phyloP scores from a whole-genome alignment of 2,329 filamentous ascomycete species.

The Lanzia echinophila region DNA sequence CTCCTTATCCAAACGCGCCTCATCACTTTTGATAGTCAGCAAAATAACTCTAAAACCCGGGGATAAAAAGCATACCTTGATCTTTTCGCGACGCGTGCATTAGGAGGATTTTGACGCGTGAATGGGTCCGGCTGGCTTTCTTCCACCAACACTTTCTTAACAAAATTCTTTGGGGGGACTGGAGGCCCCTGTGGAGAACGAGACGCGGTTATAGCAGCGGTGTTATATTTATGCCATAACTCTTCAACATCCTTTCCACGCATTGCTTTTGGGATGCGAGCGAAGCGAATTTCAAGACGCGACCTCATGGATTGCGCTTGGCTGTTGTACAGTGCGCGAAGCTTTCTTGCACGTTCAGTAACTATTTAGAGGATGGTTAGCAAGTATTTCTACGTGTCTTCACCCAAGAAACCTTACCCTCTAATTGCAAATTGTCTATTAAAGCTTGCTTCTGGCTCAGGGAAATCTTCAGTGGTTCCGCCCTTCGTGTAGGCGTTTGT shows the following conservation, averaged over 20 bases:
- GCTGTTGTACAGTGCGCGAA: constrained; percentile 81
- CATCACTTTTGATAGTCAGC: constrained; percentile 42
- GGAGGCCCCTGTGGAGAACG: constrained; percentile 12
- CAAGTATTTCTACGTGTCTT: constrained; percentile 8
- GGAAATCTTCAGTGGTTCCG: constrained; percentile 50
- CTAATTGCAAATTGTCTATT: constrained; percentile 82
- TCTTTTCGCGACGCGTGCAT: constrained; percentile 38
- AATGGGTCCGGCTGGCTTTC: constrained; percentile 15
- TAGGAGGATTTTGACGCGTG: constrained; percentile 22
- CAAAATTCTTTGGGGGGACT: constrained; percentile 15
- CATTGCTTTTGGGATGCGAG: constrained; percentile 76
- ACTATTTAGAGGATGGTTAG: constrained; percentile 45
- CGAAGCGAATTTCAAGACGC: constrained; percentile 86
- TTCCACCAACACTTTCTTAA: constrained; percentile 23
- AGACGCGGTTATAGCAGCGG: constrained; percentile 5
- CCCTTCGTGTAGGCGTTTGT: constrained; percentile 58
- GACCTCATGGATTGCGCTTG: constrained; percentile 80
- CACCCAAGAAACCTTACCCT: constrained; percentile 53
- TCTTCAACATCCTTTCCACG: constrained; percentile 79
- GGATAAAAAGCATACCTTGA: constrained; percentile 40
- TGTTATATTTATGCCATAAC: constrained; percentile 38
- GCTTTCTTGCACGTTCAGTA: constrained; percentile 77
- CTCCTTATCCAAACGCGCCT: constrained; percentile 66
- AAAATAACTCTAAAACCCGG: not conserved
- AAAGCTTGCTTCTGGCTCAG: constrained; percentile 74